A percentile compares a stretch with the other conserved stretches of the same genome.
These are phyloP conservation scores for Nosema muscidifuracis DNA, from an alignment of 371 early-diverging fungal genomes.

Conservation along the genomic window DNA sequence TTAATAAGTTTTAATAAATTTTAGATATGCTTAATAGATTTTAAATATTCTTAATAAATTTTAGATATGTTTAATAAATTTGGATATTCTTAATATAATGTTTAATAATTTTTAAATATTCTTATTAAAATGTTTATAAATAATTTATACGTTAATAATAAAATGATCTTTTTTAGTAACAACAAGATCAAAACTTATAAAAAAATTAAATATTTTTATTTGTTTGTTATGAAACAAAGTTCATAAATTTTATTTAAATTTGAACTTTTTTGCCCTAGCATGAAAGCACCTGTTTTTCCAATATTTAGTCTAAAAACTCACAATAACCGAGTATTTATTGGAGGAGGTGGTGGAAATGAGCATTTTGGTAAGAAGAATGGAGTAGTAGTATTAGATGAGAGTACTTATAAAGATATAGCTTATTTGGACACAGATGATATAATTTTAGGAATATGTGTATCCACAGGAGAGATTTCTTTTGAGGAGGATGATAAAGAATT, in stretches of 20 bases:
- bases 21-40: too few species aligned
- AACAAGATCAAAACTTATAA: too few species aligned
- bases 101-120: too few species aligned
- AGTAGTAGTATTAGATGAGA: conserved; percentile 22
- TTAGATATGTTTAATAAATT: too few species aligned
- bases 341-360: conserved; percentile 57
- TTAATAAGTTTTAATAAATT: background rate
- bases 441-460: conserved; percentile 23
- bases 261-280: background rate
- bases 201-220: too few species aligned
- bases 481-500: conserved; percentile 4
- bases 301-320: conserved; percentile 41
- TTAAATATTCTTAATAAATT: too few species aligned
- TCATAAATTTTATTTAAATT: too few species aligned
- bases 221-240: too few species aligned
- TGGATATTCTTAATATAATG: too few species aligned
- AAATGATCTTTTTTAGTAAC: too few species aligned
- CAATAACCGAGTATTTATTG: conserved; percentile 27
- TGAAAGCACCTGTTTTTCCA: conserved; percentile 44
- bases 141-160: too few species aligned
- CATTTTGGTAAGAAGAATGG: conserved; percentile 57
- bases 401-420: background rate
- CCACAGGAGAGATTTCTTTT: background rate
- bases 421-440: conserved; percentile 45
- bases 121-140: too few species aligned